These are phyloP conservation scores for Claviceps maximensis DNA, from an alignment of 2,329 filamentous ascomycete species.

Conservation along the genomic window DNA sequence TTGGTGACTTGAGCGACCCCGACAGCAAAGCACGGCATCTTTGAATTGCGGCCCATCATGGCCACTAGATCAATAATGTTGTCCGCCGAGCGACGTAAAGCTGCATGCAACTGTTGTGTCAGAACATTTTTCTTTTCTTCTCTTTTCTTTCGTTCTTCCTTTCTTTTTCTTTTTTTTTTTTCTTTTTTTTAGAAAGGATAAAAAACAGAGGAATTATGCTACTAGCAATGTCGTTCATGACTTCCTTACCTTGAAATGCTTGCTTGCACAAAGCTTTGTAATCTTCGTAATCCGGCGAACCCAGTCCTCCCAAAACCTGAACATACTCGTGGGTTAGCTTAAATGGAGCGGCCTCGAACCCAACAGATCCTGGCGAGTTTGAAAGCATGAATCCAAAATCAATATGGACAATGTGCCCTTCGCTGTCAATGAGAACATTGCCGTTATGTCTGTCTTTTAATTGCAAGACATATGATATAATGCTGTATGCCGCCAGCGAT, in stretches of 20 bases:
- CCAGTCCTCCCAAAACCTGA: slow-evolving; percentile 64
- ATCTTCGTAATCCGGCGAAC: slow-evolving; percentile 55
- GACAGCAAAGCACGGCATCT: slow-evolving; percentile 72
- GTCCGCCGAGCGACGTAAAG: slow-evolving; percentile 64
- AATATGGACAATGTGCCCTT: slow-evolving; percentile 78
- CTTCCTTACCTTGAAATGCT: slow-evolving; percentile 61
- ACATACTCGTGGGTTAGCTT: slow-evolving; percentile 80
- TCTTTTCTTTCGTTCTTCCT: too few species aligned
- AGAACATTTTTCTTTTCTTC: neutral
- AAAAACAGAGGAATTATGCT: too few species aligned
- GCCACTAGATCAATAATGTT: slow-evolving; percentile 70
- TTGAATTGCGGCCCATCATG: slow-evolving; percentile 72
- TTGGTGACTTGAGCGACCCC: slow-evolving; percentile 59
- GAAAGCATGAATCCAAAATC: slow-evolving; percentile 87
- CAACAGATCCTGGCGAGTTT: slow-evolving; percentile 72
- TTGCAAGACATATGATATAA: slow-evolving; percentile 72
- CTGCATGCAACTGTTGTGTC: slow-evolving; percentile 23
- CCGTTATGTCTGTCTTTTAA: slow-evolving; percentile 80
- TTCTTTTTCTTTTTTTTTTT: too few species aligned
- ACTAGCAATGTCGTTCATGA: neutral
- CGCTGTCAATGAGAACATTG: slow-evolving; percentile 74
- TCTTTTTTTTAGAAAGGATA: too few species aligned
- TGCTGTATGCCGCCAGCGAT: slow-evolving; percentile 73
- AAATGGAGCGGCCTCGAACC: slow-evolving; percentile 77
- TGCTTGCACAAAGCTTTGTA: slow-evolving; percentile 73